Evolutionary conservation across 805 yeast genomes (phyloP).

Genomic region (Candida endomychidarum): DNA sequence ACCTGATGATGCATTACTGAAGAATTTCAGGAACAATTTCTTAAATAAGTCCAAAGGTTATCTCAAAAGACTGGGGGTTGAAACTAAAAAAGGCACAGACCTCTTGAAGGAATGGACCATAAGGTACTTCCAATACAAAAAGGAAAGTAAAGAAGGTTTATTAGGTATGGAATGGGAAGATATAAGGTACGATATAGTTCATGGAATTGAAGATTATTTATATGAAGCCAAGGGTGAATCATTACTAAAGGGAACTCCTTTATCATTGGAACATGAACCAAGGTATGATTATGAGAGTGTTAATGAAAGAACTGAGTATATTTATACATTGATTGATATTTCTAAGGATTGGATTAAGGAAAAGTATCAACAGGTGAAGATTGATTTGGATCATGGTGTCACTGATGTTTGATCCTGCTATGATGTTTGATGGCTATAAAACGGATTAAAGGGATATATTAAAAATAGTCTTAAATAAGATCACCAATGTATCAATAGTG

Average conservation of each 20-base stretch:
- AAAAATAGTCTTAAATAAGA: conserved; percentile 24
- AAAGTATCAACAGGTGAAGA: conserved; percentile 14
- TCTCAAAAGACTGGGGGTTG: conserved; percentile 15
- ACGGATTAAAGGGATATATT: conserved; percentile 9
- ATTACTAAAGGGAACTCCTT: not conserved
- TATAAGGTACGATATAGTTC: conserved; percentile 35
- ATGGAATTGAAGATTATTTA: conserved; percentile 36
- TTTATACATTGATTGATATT: conserved; percentile 9
- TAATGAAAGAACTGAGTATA: conserved; percentile 30
- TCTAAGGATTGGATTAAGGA: conserved; percentile 8
- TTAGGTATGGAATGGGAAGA: conserved; percentile 46
- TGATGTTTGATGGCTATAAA: no score
- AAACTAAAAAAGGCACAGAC: conserved; percentile 22
- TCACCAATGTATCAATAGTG: conserved; percentile 22
- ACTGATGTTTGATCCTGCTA: no score
- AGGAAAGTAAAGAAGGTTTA: conserved; percentile 33
- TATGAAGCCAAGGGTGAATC: conserved; percentile 35
- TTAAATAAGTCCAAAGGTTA: not conserved
- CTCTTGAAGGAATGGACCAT: conserved; percentile 30
- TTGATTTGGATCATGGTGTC: conserved; percentile 37
- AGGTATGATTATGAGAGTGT: conserved; percentile 33
- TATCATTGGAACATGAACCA: conserved; percentile 17
- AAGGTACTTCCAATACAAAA: conserved; percentile 37
- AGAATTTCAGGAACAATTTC: not conserved
- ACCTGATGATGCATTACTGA: conserved; percentile 3